A percentile compares a stretch with the other conserved stretches of the same genome.
Conservation (phyloP, 805 yeast genomes). For the Candida corydali region DNA sequence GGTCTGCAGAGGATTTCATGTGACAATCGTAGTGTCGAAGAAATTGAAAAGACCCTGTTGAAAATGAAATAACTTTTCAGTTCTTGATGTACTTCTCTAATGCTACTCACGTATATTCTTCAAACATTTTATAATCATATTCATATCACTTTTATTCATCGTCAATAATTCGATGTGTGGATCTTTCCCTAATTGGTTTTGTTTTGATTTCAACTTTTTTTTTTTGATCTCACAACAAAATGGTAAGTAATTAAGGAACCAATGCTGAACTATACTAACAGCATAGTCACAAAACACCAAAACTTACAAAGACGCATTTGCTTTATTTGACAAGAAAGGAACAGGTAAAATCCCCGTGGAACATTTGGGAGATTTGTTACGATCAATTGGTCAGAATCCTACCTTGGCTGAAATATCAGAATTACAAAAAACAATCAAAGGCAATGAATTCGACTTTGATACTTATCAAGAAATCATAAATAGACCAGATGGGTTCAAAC, state of each 20-base stretch:
- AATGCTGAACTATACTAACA: slow-evolving; percentile 6
- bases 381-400: slow-evolving; percentile 99
- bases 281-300: slow-evolving; percentile 41
- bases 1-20: too few relatives aligned
- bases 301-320: slow-evolving; percentile 85
- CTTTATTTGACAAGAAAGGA: slow-evolving; percentile 93
- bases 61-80: too few relatives aligned
- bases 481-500: slow-evolving; percentile 85
- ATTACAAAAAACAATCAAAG: slow-evolving; percentile 41
- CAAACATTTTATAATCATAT: too few relatives aligned
- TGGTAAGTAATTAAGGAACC: too few relatives aligned
- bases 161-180: too few relatives aligned
- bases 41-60: too few relatives aligned
- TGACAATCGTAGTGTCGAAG: too few relatives aligned
- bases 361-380: slow-evolving; percentile 84
- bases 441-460: slow-evolving; percentile 63
- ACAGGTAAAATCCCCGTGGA: slow-evolving; percentile 84
- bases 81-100: too few relatives aligned
- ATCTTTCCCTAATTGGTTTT: background rate
- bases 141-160: too few relatives aligned
- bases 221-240: background rate
- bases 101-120: too few relatives aligned
- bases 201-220: slow-evolving; percentile 1
- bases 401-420: slow-evolving; percentile 79
- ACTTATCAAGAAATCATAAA: slow-evolving; percentile 72